Conservation (phyloP, 441 rosid genomes). For the Bruguiera hainesii region DNA sequence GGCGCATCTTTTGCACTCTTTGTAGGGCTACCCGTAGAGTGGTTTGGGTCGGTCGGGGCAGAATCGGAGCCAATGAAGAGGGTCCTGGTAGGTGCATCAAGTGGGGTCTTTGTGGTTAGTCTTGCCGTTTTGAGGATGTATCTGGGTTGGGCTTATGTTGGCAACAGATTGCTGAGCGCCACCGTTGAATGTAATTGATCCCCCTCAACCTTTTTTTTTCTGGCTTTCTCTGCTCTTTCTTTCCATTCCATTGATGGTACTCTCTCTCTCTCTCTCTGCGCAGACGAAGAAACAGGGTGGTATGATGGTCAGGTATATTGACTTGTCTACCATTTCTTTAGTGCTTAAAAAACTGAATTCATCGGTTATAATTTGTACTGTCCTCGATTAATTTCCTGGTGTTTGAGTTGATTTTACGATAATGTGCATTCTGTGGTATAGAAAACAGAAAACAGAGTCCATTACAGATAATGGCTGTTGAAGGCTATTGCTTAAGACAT, state of each 20-base stretch:
- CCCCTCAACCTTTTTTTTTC: neutral
- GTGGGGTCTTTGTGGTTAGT: conserved; percentile 76
- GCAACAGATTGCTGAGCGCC: conserved; percentile 93
- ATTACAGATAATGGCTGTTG: too few species aligned
- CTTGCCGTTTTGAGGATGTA: conserved; percentile 86
- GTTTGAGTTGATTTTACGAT: too few species aligned
- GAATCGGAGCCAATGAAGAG: conserved; percentile 58
- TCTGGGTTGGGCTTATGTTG: conserved; percentile 96
- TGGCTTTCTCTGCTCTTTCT: neutral
- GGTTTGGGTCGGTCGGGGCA: conserved; percentile 72
- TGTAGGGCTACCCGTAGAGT: conserved; percentile 74
- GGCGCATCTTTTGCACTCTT: conserved; percentile 76
- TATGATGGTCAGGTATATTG: conserved; percentile 85
- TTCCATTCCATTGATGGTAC: neutral
- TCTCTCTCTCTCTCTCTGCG: conserved; percentile 17
- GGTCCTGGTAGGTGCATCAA: conserved; percentile 54
- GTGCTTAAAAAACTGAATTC: too few species aligned
- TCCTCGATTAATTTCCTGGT: too few species aligned
- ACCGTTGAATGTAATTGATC: conserved; percentile 66
- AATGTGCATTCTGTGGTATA: too few species aligned
- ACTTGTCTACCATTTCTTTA: too few species aligned
- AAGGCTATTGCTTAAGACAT: too few species aligned
- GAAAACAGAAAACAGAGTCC: too few species aligned
- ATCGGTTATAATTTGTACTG: too few species aligned
- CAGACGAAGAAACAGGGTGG: conserved; percentile 99